Evolutionary conservation across 371 early-diverging fungal genomes (phyloP).

Genomic region (Mortierella sp.): DNA sequence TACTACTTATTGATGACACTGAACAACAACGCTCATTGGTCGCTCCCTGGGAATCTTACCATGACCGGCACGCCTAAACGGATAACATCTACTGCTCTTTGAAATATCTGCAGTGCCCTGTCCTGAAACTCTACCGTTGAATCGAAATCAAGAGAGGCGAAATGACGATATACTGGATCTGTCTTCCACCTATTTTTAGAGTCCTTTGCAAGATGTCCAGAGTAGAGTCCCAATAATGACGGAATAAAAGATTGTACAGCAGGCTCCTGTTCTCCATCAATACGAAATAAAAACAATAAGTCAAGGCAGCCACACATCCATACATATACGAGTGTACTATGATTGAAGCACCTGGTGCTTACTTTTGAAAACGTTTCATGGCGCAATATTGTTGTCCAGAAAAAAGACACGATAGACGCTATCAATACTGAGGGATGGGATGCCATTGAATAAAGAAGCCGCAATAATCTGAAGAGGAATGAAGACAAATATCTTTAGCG

Average conservation of each 20-base stretch:
- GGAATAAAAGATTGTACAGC: conserved; percentile 38
- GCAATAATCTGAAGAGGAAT: conserved; percentile 28
- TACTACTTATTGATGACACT: neutral
- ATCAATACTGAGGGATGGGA: conserved; percentile 49
- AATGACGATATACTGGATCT: conserved; percentile 41
- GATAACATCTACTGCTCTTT: conserved; percentile 50
- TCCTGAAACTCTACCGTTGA: conserved; percentile 34
- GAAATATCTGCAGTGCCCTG: conserved; percentile 24
- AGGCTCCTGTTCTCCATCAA: conserved; percentile 17
- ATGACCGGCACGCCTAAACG: conserved; percentile 43
- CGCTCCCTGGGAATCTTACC: conserved; percentile 5
- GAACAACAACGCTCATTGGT: neutral
- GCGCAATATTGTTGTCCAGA: conserved; percentile 48
- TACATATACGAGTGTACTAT: neutral
- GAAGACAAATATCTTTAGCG: conserved; percentile 8
- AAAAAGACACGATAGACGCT: conserved; percentile 41
- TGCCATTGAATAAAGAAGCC: conserved; percentile 49
- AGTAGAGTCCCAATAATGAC: conserved; percentile 37
- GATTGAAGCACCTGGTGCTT: neutral
- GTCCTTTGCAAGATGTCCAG: conserved; percentile 33
- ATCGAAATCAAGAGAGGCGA: conserved; percentile 47
- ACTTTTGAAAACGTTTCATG: conserved; percentile 50
- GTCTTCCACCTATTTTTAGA: conserved; percentile 26
- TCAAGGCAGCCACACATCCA: neutral
- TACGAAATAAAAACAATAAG: neutral